Conservation (phyloP, 2,329 filamentous ascomycete species). For the Verruconis gallopava region DNA sequence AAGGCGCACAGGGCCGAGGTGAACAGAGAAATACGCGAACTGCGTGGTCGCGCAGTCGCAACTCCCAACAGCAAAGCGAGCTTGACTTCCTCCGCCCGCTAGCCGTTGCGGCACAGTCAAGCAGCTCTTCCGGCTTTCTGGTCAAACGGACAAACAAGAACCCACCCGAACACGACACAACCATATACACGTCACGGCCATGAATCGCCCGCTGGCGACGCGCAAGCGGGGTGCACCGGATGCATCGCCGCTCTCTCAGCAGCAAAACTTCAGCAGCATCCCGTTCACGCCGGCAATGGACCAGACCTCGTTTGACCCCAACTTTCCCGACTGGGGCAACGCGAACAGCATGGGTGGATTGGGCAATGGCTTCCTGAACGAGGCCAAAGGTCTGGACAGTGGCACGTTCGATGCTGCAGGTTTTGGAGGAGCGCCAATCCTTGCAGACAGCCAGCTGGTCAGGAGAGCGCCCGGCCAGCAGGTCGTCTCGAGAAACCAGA, state of each 20-base stretch:
- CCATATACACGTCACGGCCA: conserved; percentile 1
- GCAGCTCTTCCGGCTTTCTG: no score
- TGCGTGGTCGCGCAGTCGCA: no score
- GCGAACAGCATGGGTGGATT: conserved; percentile 1
- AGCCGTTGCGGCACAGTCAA: no score
- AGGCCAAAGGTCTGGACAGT: conserved; percentile 3
- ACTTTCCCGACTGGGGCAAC: conserved; percentile 6
- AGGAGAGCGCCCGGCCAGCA: conserved; percentile 34
- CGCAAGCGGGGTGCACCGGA: conserved; percentile 8
- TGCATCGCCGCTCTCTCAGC: conserved; percentile 4
- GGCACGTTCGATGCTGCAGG: conserved; percentile 5
- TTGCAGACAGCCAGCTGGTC: conserved; percentile 29
- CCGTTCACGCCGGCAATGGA: not conserved
- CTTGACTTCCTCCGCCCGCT: no score
- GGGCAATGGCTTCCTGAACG: conserved; percentile 1
- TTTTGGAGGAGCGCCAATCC: not conserved
- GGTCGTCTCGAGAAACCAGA: conserved; percentile 25
- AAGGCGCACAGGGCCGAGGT: no score
- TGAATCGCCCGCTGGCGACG: conserved; percentile 5
- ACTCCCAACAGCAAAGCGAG: no score
- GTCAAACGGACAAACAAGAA: no score
- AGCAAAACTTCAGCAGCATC: conserved; percentile 4
- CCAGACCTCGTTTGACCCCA: not conserved
- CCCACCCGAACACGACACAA: no score
- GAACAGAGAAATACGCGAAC: no score